phyloP scores from a whole-genome alignment of 257 asterid species.

The Solanum pinnatisectum region DNA sequence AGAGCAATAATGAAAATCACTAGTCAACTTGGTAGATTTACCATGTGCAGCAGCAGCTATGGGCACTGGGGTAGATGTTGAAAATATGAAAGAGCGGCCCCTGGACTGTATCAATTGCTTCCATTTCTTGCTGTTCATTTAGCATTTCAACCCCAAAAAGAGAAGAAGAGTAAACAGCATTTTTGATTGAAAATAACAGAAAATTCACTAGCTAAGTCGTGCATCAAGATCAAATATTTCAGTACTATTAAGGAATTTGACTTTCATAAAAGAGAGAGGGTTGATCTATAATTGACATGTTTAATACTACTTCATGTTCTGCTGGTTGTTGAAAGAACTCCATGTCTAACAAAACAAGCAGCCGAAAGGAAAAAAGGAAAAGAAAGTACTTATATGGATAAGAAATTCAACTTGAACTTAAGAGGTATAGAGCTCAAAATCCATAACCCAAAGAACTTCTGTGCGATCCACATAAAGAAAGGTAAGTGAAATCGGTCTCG shows the following conservation, averaged over 20 bases:
- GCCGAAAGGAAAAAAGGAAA: background rate
- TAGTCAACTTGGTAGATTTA: conserved; percentile 4
- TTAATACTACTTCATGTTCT: background rate
- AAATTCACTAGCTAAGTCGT: background rate
- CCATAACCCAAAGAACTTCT: background rate
- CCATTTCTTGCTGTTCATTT: conserved; percentile 78
- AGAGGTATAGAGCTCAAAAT: background rate
- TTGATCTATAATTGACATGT: background rate
- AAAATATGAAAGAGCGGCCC: conserved; percentile 95
- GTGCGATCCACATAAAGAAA: background rate
- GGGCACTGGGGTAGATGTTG: conserved; percentile 91
- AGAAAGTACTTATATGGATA: background rate
- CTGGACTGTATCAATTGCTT: conserved; percentile 90
- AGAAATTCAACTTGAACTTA: background rate
- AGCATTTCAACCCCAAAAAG: background rate
- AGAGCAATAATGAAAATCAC: background rate
- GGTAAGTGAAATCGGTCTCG: background rate
- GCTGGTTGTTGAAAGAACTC: background rate
- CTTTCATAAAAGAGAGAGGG: background rate
- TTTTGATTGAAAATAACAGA: background rate
- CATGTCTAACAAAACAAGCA: background rate
- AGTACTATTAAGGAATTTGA: background rate
- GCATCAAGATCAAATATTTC: background rate
- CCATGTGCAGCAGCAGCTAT: conserved; percentile 94
- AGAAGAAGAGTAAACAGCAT: background rate